Conservation (phyloP, 2,329 filamentous ascomycete genomes). For the Exophiala lecanii-corni region DNA sequence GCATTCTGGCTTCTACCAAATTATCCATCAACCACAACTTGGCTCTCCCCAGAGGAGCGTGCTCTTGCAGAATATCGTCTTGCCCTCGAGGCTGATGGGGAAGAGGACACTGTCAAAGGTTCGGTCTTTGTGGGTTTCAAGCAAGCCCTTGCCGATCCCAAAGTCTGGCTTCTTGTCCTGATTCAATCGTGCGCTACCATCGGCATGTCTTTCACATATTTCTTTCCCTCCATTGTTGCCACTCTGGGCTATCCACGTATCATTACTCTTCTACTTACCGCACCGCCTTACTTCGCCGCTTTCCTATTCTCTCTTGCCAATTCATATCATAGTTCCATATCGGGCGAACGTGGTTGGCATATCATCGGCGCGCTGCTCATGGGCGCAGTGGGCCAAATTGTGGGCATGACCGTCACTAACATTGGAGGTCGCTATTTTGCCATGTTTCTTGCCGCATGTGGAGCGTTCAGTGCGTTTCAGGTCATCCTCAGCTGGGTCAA, state of each 20-base stretch:
- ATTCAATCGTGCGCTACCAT: conserved; percentile 30
- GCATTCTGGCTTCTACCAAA: conserved; percentile 56
- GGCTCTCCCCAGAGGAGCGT: conserved; percentile 56
- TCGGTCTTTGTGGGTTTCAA: conserved; percentile 37
- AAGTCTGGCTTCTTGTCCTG: conserved; percentile 55
- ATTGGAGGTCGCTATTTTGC: conserved; percentile 61
- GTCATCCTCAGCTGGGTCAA: conserved; percentile 69
- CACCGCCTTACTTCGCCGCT: conserved; percentile 10
- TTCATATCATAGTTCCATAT: conserved; percentile 65
- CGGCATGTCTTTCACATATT: conserved; percentile 50
- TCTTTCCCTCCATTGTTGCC: conserved; percentile 66
- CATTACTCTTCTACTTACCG: conserved; percentile 43
- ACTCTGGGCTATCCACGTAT: conserved; percentile 59
- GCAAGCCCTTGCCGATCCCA: conserved; percentile 53
- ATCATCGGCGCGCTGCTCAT: conserved; percentile 49
- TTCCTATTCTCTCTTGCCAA: conserved; percentile 57
- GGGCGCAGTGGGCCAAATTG: conserved; percentile 60
- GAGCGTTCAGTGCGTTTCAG: conserved; percentile 52
- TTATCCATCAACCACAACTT: conserved; percentile 58
- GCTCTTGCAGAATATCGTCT: conserved; percentile 55
- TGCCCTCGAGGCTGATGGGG: conserved; percentile 57
- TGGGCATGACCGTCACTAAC: conserved; percentile 58
- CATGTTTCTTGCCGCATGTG: conserved; percentile 63
- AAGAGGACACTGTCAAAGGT: conserved; percentile 58
- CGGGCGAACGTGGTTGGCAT: conserved; percentile 66